These are phyloP conservation scores for Leccinum proximum DNA, from an alignment of 1,284 basidiomycete species.

Conservation along the genomic window DNA sequence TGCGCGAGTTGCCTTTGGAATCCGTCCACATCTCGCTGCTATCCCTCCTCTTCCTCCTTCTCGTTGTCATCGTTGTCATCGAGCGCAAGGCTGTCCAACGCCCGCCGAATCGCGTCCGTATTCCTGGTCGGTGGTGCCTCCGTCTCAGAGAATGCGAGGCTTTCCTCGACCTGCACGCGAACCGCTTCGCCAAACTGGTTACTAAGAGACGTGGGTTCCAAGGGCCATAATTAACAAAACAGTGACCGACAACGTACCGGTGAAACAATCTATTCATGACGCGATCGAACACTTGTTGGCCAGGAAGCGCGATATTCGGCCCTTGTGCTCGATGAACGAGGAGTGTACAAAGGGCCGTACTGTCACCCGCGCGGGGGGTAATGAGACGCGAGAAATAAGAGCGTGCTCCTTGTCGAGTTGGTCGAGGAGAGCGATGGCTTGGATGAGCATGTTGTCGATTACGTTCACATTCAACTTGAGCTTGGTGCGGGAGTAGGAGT, in stretches of 20 bases:
- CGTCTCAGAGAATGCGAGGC: slow-evolving; percentile 93
- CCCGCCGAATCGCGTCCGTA: slow-evolving; percentile 84
- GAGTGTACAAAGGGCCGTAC: slow-evolving; percentile 95
- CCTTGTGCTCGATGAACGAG: slow-evolving; percentile 97
- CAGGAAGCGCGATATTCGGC: slow-evolving; percentile 95
- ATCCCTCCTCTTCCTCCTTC: slow-evolving; percentile 25
- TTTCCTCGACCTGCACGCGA: slow-evolving; percentile 93
- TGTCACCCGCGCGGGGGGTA: slow-evolving; percentile 27
- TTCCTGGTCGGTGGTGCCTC: slow-evolving; percentile 85
- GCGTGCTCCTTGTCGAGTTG: slow-evolving; percentile 95
- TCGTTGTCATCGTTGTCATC: slow-evolving; percentile 69
- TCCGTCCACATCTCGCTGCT: slow-evolving; percentile 7
- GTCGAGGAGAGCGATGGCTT: slow-evolving; percentile 97
- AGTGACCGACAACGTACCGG: slow-evolving; percentile 47
- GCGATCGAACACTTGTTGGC: slow-evolving; percentile 99
- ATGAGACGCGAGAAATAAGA: background rate
- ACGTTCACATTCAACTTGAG: slow-evolving; percentile 99
- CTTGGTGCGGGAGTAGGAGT: slow-evolving; percentile 97
- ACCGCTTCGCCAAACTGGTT: slow-evolving; percentile 96
- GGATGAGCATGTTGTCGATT: slow-evolving; percentile 99
- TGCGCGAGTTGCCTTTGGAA: too few species aligned
- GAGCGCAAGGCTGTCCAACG: slow-evolving; percentile 75
- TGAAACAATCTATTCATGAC: slow-evolving; percentile 96
- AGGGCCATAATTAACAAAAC: background rate
- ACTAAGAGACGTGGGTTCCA: slow-evolving; percentile 25